Base-by-base conservation (phyloP, 2,329 filamentous ascomycete genomes). In the Chrysoporthe puriensis region DNA sequence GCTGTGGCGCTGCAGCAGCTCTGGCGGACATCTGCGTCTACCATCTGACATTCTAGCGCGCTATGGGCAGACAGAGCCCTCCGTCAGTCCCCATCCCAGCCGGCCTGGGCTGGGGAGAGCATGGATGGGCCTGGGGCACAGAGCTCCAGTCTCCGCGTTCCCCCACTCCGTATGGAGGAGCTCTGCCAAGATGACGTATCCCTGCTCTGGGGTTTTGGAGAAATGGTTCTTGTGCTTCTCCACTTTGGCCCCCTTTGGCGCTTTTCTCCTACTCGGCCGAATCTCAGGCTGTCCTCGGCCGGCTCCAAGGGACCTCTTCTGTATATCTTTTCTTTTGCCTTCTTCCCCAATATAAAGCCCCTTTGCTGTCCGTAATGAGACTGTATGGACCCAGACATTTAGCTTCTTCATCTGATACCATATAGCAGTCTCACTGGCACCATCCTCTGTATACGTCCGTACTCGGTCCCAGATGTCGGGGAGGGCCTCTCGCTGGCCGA, bases 51-150 rank as follows among this genome's bases (percentile, higher is more conserved):
- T 56, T 43, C 36, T 57, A 57, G 36, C 60, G 18, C 32, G 42
- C 26, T 18, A 26, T n/a, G 26, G 54, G 36, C n/a, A n/a, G 52
- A 9, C 56, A 4, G 26, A 26, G n/a, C 42, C n/a, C 14, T 26
- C 42, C 18, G 26, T n/a, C 40, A 26, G 26, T 26, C 40, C 42
- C 40, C 57, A 60, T 9, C 13, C 57, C 26, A 26, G 26, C n/a
- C 40, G 36, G 18, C n/a, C 26, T 21, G 34, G 52, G 61, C 61
- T 63, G 61, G 61, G 61, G 61, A 43, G 50, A 52, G 34, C 64
- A 66, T 66, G 65, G 65, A 50, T 66, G 34, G 7, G 65, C 59
- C 65, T 63, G 65, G 65, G 65, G 65, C 21, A 26, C 26, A 34
- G 54, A 57, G 59, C 43, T 62, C 59, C 50, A 66, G 50, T 40